phyloP scores from a whole-genome alignment of 148 eudicot genomes.

The Amaranthus cruentus region DNA sequence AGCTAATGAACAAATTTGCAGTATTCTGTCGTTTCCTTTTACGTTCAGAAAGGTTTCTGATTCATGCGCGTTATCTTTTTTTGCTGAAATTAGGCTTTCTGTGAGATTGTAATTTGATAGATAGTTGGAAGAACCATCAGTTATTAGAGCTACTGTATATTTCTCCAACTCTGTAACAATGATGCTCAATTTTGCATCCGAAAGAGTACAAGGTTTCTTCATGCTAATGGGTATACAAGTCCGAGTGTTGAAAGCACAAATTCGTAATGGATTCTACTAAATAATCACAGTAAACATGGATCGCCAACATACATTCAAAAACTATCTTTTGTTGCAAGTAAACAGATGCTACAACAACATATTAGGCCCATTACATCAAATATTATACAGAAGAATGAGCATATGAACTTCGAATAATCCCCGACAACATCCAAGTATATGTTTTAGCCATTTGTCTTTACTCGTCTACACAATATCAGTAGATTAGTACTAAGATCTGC shows the following conservation, averaged over 20 bases:
- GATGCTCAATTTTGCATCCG: slow-evolving; percentile 2
- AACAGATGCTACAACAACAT: slow-evolving; percentile 12
- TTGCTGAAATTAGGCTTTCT: slow-evolving; percentile 14
- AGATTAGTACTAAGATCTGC: background rate
- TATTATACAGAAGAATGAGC: background rate
- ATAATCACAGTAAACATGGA: background rate
- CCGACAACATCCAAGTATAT: background rate
- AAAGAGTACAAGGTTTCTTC: background rate
- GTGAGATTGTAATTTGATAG: slow-evolving; percentile 12
- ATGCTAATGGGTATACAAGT: background rate
- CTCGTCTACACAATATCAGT: background rate
- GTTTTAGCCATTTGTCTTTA: background rate
- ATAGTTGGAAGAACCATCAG: slow-evolving; percentile 1
- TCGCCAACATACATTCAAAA: background rate
- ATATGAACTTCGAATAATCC: background rate
- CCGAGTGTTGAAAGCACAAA: too few relatives aligned
- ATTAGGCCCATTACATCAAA: background rate
- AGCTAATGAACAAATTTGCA: slow-evolving; percentile 7
- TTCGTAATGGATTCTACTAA: background rate
- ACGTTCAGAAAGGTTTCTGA: slow-evolving; percentile 3
- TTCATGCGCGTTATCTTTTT: slow-evolving; percentile 13
- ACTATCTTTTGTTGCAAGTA: slow-evolving; percentile 3
- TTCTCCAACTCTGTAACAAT: slow-evolving; percentile 11
- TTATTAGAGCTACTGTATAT: slow-evolving; percentile 19
- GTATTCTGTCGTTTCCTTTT: background rate